phyloP scores from a whole-genome alignment of 2,329 filamentous ascomycete species.

The Ophiognomonia clavigignenti-juglandacearum region DNA sequence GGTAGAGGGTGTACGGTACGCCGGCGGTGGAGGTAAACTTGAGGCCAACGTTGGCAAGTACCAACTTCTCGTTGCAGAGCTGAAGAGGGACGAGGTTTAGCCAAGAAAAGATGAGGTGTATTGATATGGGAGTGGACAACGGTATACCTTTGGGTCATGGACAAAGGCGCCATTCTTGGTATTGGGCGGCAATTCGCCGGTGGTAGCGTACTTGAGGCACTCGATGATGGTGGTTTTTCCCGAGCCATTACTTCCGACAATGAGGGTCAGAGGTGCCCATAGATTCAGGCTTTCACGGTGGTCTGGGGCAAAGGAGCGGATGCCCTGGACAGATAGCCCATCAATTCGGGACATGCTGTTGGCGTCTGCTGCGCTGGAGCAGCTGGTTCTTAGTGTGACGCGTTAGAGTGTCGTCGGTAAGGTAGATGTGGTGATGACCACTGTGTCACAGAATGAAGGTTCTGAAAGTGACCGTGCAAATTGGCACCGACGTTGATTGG shows the following conservation, averaged over 20 bases:
- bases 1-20: slow-evolving; percentile 74
- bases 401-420: not conserved
- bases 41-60: slow-evolving; percentile 86
- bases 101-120: not conserved
- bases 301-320: slow-evolving; percentile 79
- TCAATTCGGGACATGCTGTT: slow-evolving; percentile 71
- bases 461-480: no score
- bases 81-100: slow-evolving; percentile 24
- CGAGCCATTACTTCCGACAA: slow-evolving; percentile 95
- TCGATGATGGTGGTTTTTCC: slow-evolving; percentile 99
- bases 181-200: slow-evolving; percentile 88
- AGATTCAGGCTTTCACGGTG: slow-evolving; percentile 74
- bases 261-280: slow-evolving; percentile 85
- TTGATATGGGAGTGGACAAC: not conserved
- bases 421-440: not conserved
- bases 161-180: slow-evolving; percentile 89
- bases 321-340: slow-evolving; percentile 78
- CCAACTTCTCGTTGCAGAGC: slow-evolving; percentile 80
- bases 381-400: not conserved
- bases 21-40: slow-evolving; percentile 77
- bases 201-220: slow-evolving; percentile 96
- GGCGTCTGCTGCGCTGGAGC: slow-evolving; percentile 5
- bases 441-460: no score
- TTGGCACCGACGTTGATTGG: no score
- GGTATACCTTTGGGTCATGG: slow-evolving; percentile 79